Evolutionary conservation across 2,329 filamentous ascomycete species (phyloP).

Genomic region (Aspergillus floridensis): DNA sequence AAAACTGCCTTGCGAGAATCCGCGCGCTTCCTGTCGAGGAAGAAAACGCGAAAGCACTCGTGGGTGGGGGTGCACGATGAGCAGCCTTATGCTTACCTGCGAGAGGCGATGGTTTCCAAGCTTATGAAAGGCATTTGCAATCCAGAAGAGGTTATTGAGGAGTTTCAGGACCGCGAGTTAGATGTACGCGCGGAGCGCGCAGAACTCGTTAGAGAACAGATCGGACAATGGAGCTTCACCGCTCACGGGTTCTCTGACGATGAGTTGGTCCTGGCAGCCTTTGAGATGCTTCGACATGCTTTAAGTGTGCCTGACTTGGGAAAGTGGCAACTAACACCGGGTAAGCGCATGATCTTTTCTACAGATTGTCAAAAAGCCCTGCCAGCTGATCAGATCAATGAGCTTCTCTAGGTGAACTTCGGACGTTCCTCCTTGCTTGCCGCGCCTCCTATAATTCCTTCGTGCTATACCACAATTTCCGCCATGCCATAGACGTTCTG

Average conservation of each 20-base stretch:
- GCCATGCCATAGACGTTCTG: conserved; percentile 92
- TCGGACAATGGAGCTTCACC: conserved; percentile 82
- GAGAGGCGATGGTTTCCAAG: conserved; percentile 89
- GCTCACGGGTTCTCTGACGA: conserved; percentile 89
- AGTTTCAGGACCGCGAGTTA: conserved; percentile 61
- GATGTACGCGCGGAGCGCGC: conserved; percentile 65
- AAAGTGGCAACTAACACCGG: conserved; percentile 73
- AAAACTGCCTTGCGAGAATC: conserved; percentile 73
- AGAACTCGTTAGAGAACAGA: conserved; percentile 62
- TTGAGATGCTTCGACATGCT: conserved; percentile 86
- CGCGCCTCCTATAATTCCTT: conserved; percentile 94
- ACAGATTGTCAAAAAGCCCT: background rate
- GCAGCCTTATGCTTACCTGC: conserved; percentile 82
- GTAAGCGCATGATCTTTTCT: conserved; percentile 62
- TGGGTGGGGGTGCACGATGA: conserved; percentile 87
- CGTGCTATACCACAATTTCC: conserved; percentile 97
- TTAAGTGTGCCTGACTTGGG: conserved; percentile 77
- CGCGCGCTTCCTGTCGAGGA: conserved; percentile 67
- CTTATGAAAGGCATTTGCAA: conserved; percentile 89
- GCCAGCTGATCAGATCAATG: background rate
- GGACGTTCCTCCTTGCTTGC: conserved; percentile 81
- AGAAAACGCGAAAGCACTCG: conserved; percentile 76
- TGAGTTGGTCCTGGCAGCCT: conserved; percentile 80
- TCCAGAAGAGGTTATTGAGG: conserved; percentile 61
- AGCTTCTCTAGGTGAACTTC: conserved; percentile 65